These are phyloP conservation scores for Starmerella vitae DNA, from an alignment of 805 yeast species.

Conservation along the genomic window DNA sequence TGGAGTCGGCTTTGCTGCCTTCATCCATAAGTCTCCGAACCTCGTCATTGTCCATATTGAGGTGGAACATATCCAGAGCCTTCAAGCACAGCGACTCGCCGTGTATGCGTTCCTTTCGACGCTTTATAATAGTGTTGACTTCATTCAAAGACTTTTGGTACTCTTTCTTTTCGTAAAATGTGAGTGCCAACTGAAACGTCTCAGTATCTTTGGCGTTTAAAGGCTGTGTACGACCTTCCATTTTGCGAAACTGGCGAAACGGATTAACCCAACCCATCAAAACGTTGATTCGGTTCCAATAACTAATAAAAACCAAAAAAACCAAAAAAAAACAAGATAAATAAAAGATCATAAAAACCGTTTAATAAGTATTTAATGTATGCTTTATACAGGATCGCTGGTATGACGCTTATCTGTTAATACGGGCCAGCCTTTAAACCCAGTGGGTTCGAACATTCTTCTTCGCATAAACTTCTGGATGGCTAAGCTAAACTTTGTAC, in stretches of 20 bases:
- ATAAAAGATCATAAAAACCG: too few species aligned
- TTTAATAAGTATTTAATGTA: too few species aligned
- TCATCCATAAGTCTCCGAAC: conserved; percentile 34
- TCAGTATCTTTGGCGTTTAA: conserved; percentile 47
- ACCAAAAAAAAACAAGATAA: too few species aligned
- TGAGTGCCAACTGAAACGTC: conserved; percentile 67
- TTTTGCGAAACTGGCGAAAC: conserved; percentile 1
- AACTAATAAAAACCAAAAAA: too few species aligned
- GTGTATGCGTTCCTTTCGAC: conserved; percentile 43
- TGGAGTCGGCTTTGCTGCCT: conserved; percentile 46
- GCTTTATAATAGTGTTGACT: conserved; percentile 63
- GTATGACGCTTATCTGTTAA: neutral
- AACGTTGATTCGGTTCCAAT: neutral
- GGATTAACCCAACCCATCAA: neutral
- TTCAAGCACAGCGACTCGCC: conserved; percentile 76
- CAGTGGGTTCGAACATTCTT: conserved; percentile 9
- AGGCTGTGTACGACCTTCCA: conserved; percentile 16
- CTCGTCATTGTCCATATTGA: conserved; percentile 36
- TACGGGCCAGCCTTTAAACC: conserved; percentile 1
- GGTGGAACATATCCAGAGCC: conserved; percentile 51
- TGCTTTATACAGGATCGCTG: neutral
- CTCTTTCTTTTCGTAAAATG: conserved; percentile 69
- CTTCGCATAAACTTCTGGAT: conserved; percentile 26
- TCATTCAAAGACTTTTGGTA: conserved; percentile 73
- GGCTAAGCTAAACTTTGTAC: conserved; percentile 30